Percentiles rank a stretch among this genome's conserved stretches.
These are phyloP conservation scores for Cladorrhinum samala DNA, from an alignment of 495 filamentous ascomycete species.

Conservation along the genomic window DNA sequence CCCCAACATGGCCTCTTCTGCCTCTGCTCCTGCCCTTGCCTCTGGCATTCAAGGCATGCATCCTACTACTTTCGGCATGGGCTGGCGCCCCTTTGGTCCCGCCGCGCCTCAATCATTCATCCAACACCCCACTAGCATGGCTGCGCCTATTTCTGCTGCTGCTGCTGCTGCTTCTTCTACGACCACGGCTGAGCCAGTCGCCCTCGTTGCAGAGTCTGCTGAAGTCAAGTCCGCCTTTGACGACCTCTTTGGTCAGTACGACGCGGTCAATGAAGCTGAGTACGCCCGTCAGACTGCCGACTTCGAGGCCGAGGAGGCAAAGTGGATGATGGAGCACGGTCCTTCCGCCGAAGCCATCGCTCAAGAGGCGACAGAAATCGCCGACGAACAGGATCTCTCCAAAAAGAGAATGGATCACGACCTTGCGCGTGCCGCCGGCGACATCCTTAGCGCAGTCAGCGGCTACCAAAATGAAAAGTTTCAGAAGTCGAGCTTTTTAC, in stretches of 20 bases:
- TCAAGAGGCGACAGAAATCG: conserved; percentile 13
- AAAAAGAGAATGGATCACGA: conserved; percentile 22
- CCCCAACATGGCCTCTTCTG: neutral
- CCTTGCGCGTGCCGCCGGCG: conserved; percentile 33
- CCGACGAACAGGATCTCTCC: conserved; percentile 14
- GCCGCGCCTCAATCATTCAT: neutral
- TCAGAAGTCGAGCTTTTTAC: conserved; percentile 37
- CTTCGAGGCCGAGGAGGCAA: conserved; percentile 17
- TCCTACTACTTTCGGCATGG: neutral
- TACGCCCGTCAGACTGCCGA: conserved; percentile 14
- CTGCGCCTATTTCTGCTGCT: neutral
- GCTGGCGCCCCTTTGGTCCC: neutral
- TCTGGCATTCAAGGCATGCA: neutral
- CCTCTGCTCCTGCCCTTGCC: conserved; percentile 2
- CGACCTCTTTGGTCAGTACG: conserved; percentile 23
- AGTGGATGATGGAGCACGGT: conserved; percentile 31
- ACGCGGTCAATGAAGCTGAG: conserved; percentile 12
- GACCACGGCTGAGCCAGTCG: neutral
- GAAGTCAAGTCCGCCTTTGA: conserved; percentile 23
- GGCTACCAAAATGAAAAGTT: conserved; percentile 41
- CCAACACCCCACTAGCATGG: neutral
- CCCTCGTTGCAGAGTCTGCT: conserved; percentile 8
- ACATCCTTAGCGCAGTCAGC: conserved; percentile 33
- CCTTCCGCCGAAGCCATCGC: conserved; percentile 14
- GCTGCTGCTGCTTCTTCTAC: conserved; percentile 2